A percentile compares a stretch with the other conserved stretches of the same genome.
Evolutionary conservation across 139 green algal species (phyloP).

Genomic region (Tetraselmis striata): DNA sequence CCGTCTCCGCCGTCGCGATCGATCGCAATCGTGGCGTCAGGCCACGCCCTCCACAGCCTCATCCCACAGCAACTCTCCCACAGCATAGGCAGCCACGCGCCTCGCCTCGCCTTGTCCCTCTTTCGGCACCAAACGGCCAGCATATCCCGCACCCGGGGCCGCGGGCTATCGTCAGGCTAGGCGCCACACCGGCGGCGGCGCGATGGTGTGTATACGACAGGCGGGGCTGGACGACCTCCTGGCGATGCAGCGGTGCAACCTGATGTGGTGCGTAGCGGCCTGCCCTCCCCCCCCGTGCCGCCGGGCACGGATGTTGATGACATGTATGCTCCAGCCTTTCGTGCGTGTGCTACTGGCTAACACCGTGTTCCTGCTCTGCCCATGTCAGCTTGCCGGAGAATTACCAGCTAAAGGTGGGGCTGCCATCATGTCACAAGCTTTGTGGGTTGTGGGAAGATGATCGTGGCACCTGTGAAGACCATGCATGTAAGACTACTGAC

Average conservation of each 20-base stretch:
- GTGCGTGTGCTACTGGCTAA: no score
- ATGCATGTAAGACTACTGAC: conserved; percentile 3
- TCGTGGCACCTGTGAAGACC: neutral
- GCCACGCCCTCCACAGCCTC: no score
- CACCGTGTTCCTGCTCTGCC: neutral
- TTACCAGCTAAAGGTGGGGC: conserved; percentile 93
- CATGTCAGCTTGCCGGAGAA: conserved; percentile 85
- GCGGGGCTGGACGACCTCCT: conserved; percentile 88
- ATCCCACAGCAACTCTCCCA: no score
- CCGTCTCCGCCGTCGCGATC: no score
- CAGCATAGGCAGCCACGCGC: no score
- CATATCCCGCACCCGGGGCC: no score
- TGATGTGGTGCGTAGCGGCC: conserved; percentile 67
- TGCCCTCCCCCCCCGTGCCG: neutral
- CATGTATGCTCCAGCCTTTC: neutral
- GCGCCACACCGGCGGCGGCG: no score
- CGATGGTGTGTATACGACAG: conserved; percentile 91
- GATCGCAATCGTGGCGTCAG: no score
- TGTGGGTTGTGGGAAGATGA: neutral
- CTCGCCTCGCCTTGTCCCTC: no score
- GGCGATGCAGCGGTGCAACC: conserved; percentile 94
- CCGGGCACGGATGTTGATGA: conserved; percentile 3
- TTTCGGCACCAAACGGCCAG: no score
- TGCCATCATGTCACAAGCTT: neutral
- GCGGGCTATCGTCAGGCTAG: no score